phyloP scores from a whole-genome alignment of 306 rosid genomes.

The Astragalus glycyphyllos region DNA sequence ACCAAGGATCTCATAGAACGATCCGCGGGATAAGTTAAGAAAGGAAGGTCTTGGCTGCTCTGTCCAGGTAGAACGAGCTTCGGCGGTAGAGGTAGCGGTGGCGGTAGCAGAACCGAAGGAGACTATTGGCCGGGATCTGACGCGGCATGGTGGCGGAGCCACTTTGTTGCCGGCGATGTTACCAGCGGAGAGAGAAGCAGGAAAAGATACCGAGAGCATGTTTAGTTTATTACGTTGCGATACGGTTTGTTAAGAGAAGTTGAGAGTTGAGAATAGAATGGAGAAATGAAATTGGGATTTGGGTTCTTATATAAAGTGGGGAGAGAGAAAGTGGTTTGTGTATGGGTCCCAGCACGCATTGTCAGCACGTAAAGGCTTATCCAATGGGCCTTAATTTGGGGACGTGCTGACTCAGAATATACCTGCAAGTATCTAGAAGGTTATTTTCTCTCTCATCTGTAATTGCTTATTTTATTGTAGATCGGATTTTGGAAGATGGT shows the following conservation, averaged over 20 bases:
- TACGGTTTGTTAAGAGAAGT: not conserved
- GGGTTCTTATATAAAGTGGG: constrained; percentile 36
- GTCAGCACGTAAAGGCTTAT: constrained; percentile 37
- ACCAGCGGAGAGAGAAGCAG: constrained; percentile 35
- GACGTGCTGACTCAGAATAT: constrained; percentile 43
- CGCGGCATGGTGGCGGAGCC: constrained; percentile 23
- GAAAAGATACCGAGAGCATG: constrained; percentile 36
- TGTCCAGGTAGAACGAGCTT: constrained; percentile 51
- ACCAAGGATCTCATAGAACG: constrained; percentile 81
- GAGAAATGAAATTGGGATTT: not conserved
- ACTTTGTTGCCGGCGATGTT: constrained; percentile 25
- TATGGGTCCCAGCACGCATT: constrained; percentile 43
- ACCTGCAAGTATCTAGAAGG: not conserved
- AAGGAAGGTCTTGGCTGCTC: constrained; percentile 50
- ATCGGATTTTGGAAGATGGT: constrained; percentile 23
- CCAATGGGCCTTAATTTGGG: constrained; percentile 34
- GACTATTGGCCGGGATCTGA: constrained; percentile 31
- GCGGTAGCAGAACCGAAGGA: constrained; percentile 46
- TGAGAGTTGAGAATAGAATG: constrained; percentile 28
- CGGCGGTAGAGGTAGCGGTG: constrained; percentile 47
- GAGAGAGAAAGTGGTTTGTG: not conserved
- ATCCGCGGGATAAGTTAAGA: constrained; percentile 45
- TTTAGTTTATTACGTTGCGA: not conserved
- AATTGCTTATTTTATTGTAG: not conserved
- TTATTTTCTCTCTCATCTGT: constrained; percentile 33